Evolutionary conservation across 2,329 filamentous ascomycete genomes (phyloP).

Genomic region (Colletotrichum sp.): DNA sequence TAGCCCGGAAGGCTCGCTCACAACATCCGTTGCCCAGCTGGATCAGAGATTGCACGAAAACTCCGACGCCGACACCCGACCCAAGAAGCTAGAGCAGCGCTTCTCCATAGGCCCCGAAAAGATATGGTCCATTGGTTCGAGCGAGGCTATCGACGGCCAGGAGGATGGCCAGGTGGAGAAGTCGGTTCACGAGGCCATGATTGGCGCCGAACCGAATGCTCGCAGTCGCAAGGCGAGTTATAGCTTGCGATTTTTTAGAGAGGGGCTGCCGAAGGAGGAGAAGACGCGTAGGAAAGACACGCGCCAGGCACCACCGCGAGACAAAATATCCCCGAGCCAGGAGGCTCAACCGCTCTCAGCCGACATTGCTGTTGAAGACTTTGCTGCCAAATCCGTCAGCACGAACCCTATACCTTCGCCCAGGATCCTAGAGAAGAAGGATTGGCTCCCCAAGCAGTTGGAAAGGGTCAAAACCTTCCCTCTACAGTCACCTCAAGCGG

Average conservation of each 20-base stretch:
- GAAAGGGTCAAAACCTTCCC: slow-evolving; percentile 17
- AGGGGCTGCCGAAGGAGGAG: slow-evolving; percentile 65
- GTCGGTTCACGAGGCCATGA: slow-evolving; percentile 66
- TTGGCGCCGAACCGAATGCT: slow-evolving; percentile 65
- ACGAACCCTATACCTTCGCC: slow-evolving; percentile 22
- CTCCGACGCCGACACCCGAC: slow-evolving; percentile 29
- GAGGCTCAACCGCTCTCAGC: slow-evolving; percentile 28
- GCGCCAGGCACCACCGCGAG: slow-evolving; percentile 36
- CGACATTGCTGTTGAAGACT: slow-evolving; percentile 21
- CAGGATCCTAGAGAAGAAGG: slow-evolving; percentile 24
- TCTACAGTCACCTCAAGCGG: slow-evolving; percentile 11
- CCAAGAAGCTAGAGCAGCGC: slow-evolving; percentile 46
- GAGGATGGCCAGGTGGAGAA: slow-evolving; percentile 66
- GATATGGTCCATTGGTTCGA: slow-evolving; percentile 67
- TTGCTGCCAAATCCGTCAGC: slow-evolving; percentile 10
- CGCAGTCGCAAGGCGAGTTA: slow-evolving; percentile 73
- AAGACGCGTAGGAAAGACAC: slow-evolving; percentile 58
- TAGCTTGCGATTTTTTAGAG: slow-evolving; percentile 70
- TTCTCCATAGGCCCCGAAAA: slow-evolving; percentile 57
- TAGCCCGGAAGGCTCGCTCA: slow-evolving; percentile 29
- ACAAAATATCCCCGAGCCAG: slow-evolving; percentile 43
- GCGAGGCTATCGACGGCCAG: slow-evolving; percentile 47
- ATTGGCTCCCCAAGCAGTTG: slow-evolving; percentile 9
- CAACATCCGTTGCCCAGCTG: slow-evolving; percentile 21
- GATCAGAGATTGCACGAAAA: slow-evolving; percentile 22